Conservation (phyloP, 139 green algal species). For the Limnomonas spitsbergensis region DNA sequence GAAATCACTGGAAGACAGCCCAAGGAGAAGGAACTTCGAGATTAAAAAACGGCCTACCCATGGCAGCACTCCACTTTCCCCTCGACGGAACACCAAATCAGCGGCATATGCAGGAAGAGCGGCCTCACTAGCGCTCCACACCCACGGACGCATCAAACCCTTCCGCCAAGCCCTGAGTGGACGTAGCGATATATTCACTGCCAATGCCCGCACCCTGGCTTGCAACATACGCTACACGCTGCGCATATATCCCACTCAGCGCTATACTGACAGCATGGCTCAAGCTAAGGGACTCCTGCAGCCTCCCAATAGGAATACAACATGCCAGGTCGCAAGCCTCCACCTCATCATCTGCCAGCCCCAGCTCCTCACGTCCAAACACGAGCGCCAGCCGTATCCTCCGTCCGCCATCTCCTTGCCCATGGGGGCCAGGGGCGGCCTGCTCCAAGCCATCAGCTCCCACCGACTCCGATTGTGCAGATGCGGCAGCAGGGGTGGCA, state of each 20-base stretch:
- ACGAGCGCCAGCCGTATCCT: conserved; percentile 46
- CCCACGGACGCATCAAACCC: not conserved
- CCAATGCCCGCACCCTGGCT: not conserved
- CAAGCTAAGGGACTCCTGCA: conserved; percentile 54
- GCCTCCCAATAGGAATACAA: conserved; percentile 54
- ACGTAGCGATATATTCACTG: not conserved
- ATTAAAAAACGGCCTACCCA: too few relatives aligned
- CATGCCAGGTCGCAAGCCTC: conserved; percentile 49
- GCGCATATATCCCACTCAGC: conserved; percentile 40
- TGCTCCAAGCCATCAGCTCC: not conserved
- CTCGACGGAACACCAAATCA: too few relatives aligned
- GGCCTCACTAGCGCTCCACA: not conserved
- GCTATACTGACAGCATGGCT: conserved; percentile 60
- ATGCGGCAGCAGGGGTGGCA: not conserved
- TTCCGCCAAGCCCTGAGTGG: not conserved
- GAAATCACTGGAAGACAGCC: too few relatives aligned
- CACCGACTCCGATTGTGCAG: not conserved
- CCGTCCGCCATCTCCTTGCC: not conserved
- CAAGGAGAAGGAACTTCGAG: too few relatives aligned
- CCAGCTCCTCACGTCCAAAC: conserved; percentile 62
- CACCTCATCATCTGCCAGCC: conserved; percentile 58
- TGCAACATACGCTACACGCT: not conserved
- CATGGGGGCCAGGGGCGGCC: not conserved
- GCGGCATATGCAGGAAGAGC: too few relatives aligned
- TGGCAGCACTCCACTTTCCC: too few relatives aligned